phyloP scores from a whole-genome alignment of 352 stramenopile genomes.

The Globisporangium iwayamae region DNA sequence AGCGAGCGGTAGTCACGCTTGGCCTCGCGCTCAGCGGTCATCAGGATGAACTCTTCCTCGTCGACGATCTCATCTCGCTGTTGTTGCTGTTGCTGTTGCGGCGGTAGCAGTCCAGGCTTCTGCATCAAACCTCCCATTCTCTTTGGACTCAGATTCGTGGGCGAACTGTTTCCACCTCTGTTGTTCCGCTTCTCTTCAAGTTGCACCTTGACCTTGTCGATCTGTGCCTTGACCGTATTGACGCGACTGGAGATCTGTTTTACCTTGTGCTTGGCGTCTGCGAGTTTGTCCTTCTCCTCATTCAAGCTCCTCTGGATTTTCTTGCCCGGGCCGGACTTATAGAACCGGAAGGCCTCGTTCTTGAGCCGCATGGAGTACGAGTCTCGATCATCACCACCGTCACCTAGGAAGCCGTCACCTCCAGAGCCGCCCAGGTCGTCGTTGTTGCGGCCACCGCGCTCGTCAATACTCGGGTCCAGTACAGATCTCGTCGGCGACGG shows the following conservation, averaged over 20 bases:
- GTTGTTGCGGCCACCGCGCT: constrained; percentile 2
- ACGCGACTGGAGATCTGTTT: constrained; percentile 68
- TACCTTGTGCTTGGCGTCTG: constrained; percentile 66
- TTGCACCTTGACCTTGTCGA: constrained; percentile 57
- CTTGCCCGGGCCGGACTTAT: constrained; percentile 49
- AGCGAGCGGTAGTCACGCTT: constrained; percentile 83
- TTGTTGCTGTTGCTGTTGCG: constrained; percentile 16
- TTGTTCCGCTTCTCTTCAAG: constrained; percentile 65
- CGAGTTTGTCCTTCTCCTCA: constrained; percentile 72
- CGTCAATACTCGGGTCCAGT: constrained; percentile 12
- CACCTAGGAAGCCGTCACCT: too few relatives aligned
- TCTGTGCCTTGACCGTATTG: constrained; percentile 78
- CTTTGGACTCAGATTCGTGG: constrained; percentile 4
- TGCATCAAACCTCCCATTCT: not conserved
- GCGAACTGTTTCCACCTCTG: constrained; percentile 14
- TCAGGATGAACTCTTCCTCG: constrained; percentile 90
- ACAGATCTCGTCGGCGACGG: constrained; percentile 29
- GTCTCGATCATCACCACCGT: constrained; percentile 9
- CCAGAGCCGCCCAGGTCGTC: constrained; percentile 26
- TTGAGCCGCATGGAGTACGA: constrained; percentile 32
- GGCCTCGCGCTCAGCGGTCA: constrained; percentile 77
- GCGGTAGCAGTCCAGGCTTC: not conserved
- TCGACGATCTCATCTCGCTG: constrained; percentile 82
- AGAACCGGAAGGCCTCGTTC: constrained; percentile 73
- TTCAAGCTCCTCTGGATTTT: constrained; percentile 59